phyloP scores from a whole-genome alignment of 306 rosid species.

The Dryas drummondii region DNA sequence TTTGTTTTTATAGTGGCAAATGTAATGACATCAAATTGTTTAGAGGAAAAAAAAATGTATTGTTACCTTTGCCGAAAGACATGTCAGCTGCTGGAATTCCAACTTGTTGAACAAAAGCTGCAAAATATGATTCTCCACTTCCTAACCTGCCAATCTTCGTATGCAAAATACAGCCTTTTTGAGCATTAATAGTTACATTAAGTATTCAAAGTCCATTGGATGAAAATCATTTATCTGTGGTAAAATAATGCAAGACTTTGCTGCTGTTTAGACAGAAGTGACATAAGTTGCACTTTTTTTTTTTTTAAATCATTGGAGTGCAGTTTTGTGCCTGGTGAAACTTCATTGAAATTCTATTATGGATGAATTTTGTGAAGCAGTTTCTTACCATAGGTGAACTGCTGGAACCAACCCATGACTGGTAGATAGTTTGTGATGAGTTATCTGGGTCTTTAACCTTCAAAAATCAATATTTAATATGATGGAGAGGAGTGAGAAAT shows the following conservation, averaged over 20 bases:
- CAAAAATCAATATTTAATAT: conserved; percentile 18
- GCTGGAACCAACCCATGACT: conserved; percentile 53
- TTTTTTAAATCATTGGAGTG: background rate
- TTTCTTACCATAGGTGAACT: conserved; percentile 47
- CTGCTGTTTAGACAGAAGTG: background rate
- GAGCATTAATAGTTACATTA: conserved; percentile 14
- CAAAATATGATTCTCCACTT: conserved; percentile 67
- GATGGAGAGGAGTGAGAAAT: background rate
- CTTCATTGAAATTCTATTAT: background rate
- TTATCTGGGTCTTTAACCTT: conserved; percentile 72
- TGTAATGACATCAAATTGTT: too few species aligned
- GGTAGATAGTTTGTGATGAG: conserved; percentile 60
- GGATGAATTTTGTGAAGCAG: background rate
- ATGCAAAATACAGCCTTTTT: conserved; percentile 10
- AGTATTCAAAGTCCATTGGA: conserved; percentile 9
- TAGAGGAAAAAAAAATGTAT: too few species aligned
- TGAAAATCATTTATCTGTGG: background rate
- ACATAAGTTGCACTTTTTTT: background rate
- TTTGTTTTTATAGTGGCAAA: background rate
- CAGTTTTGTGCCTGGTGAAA: background rate
- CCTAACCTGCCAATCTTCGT: conserved; percentile 60
- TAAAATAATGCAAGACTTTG: background rate
- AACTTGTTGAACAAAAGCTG: conserved; percentile 64
- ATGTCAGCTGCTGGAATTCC: conserved; percentile 68
- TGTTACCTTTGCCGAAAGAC: conserved; percentile 53